Base-by-base conservation (phyloP, 1,284 basidiomycete species). In the Trichosporon sp. region DNA sequence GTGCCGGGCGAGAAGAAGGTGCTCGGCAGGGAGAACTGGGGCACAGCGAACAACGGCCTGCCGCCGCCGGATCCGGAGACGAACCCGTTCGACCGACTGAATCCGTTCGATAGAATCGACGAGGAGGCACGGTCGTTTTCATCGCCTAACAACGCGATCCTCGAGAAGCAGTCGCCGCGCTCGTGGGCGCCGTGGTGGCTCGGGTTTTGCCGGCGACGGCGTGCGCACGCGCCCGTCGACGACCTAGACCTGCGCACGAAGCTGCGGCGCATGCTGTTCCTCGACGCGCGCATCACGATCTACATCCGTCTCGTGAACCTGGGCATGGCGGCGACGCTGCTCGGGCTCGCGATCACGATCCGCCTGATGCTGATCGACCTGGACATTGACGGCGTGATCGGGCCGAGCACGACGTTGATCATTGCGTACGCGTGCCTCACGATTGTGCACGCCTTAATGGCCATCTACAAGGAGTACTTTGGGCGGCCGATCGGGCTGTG, bases 401-500 rank as follows among this genome's bases (percentile, higher is more conserved):
- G 87, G 1, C 77, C 83, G 3, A 85, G 84, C 8, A 86, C 86
- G 3, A 77, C 85, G 5, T 78, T 86, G 13, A 83, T 83, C 51
- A 85, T 88, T 70, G 74, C 85, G 62, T 85, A 85, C 70, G 80
- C 85, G 2, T 81, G 83, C 3, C 76, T 86, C 31, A 86, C 85
- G 2, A 80, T 86, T 38, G 60, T 85, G 0, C 86, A 88, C 75
- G 84, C 85, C 62, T 73, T 85, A 34, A 75, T 80, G 15, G 84
- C 83, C 13, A 81, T 85, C 31, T 81, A 83, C 75, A 77, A 83
- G 44, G 86, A 88, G 75, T 87, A 86, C 76, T 86, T 85, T 75
- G 86, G 86, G 15, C 78, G 82, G 25, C 87, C 87, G 0, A 87
- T 87, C 71, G 87, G 87, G 4, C 78, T 88, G 3, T 88, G 87